Conservation (phyloP, 148 eudicot genomes). For the Mesembryanthemum crystallinum region DNA sequence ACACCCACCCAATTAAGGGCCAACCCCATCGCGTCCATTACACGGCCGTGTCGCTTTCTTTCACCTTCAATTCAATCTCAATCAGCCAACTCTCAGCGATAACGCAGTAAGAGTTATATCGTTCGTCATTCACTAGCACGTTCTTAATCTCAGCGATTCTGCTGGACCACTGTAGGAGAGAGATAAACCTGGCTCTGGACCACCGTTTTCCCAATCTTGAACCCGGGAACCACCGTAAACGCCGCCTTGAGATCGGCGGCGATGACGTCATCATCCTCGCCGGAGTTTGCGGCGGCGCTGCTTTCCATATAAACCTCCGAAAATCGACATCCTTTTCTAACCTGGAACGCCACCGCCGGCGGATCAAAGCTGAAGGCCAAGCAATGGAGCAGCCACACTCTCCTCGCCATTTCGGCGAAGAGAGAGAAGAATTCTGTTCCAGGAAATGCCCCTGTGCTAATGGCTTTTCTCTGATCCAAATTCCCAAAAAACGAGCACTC, state of each 20-base stretch:
- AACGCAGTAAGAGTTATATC: no score
- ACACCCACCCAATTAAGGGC: no score
- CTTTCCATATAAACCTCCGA: slow-evolving; percentile 93
- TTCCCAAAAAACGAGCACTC: slow-evolving; percentile 81
- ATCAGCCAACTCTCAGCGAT: no score
- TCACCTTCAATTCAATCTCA: no score
- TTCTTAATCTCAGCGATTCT: neutral
- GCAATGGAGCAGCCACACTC: slow-evolving; percentile 80
- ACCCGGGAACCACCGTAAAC: slow-evolving; percentile 85
- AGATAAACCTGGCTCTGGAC: slow-evolving; percentile 78
- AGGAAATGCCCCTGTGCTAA: slow-evolving; percentile 61
- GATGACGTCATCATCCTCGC: slow-evolving; percentile 25
- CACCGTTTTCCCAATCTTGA: slow-evolving; percentile 73
- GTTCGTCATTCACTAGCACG: no score
- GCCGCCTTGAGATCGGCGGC: slow-evolving; percentile 43
- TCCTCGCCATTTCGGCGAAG: slow-evolving; percentile 70
- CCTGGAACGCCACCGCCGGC: slow-evolving; percentile 63
- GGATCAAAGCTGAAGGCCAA: slow-evolving; percentile 54
- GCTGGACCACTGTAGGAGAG: slow-evolving; percentile 26
- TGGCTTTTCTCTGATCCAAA: slow-evolving; percentile 64
- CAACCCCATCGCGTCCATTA: no score
- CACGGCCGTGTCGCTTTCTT: no score
- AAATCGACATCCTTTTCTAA: slow-evolving; percentile 48
- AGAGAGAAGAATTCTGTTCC: slow-evolving; percentile 54
- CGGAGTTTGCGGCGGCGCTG: no score